Evolutionary conservation across 345 rosid species (phyloP), one percentile per base, ranked within the genome.

Genomic region (Combretum micranthum): DNA sequence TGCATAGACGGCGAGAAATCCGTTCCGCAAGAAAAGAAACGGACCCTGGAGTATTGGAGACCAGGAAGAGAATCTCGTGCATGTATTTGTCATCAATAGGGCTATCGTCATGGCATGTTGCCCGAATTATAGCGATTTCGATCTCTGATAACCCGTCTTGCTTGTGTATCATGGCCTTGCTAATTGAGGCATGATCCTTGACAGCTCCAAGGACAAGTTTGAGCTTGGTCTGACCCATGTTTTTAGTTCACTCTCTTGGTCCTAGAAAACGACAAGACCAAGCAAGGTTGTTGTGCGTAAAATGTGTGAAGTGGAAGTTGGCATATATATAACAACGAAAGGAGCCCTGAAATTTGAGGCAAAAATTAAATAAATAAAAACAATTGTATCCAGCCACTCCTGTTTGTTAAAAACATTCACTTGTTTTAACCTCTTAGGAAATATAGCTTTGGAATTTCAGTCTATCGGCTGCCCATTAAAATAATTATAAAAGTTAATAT

Each of bases 31-130:
- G 94, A 61, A 86, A 89, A 63, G 83, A 82, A 74, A 82, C 64
- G 19, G 94, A 81, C 4, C 75, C 87, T 0, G 82, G 77, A 45
- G 81, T 71, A 69, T 84, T 79, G 0, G 96, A 81, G 60, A 79
- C 97, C 20, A 84, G 74, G 76, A 86, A 89, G 63, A 89, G 89
- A 76, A 89, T 89, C 76, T 84, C 86, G 60, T 80, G 94, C 84
- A 82, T 74, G 70, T 80, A 65, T 64, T 79, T 72, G 81, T 86
- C 95, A 37, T 82, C 83, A 20, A 84, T 69, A 61, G 87, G 87
- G 52, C 64, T 64, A 52, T 68, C 47, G 59, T 82, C 80, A 53
- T 89, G 95, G 52, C 79, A 71, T 3, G 97, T 86, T 25, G 97
- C 97, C 13, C 97, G 84, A 23, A 89, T 69, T 49, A 89, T 85